Evolutionary conservation across 2,329 filamentous ascomycete species (phyloP), one percentile per base, ranked within the genome.

Genomic region (Geosmithia putterillii): DNA sequence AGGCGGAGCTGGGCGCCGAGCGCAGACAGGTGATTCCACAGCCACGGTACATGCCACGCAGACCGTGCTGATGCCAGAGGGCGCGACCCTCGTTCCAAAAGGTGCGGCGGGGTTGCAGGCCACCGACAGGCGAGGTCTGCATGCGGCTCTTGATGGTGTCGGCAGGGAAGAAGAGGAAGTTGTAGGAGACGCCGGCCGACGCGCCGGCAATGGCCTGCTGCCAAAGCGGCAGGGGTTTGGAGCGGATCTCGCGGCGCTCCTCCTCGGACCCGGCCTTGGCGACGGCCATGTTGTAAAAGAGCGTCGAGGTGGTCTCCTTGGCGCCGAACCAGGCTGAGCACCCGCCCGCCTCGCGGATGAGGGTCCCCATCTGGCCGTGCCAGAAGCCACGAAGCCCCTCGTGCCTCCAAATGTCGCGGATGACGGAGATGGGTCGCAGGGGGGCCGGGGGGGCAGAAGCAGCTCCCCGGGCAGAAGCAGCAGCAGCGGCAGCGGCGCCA

Each of bases 91-190:
- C 87, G 34, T 73, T 67, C 65, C 72, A 75, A 55, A 98, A 96
- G 0, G 79, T 81, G 37, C 74, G 74, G 43, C 73, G 73, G 44
- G 66, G 63, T 2, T 67, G 67, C 19, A 68, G 64, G 8, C 70
- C 67, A 25, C 73, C 74, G 38, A 86, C 69, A 5, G 88, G 82
- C 43, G 83, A 75, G 0, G 92, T 98, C 65, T 98, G 92, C 81
- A 98, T 95, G 40, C 90, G 80, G 17, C 86, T 94, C 66, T 98
- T 98, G 68, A 98, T 83, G 1, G 92, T 98, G 60, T 98, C 92
- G 41, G 92, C 92, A 0, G 92, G 92, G 60, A 92, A 98, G 70
- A 96, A 95, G 19, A 94, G 67, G 58, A 96, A 96, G 60, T 98
- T 98, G 66, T 98, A 98, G 32, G 80, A 81, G 67, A 95, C 85